Evolutionary conservation across 371 early-diverging fungal species (phyloP).

Genomic region (Mucor piriformis): DNA sequence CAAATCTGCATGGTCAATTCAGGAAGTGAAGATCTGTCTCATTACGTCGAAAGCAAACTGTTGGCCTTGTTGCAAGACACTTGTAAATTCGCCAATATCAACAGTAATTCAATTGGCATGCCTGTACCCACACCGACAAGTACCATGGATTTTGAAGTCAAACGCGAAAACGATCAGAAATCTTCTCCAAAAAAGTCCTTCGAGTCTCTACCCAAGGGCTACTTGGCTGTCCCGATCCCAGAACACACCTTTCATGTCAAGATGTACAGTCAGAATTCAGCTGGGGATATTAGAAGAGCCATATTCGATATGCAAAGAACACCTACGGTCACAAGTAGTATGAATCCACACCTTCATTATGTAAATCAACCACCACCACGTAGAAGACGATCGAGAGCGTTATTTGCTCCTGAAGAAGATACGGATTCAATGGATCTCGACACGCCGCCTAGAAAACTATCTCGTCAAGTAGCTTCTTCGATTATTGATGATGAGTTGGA

Average conservation of each 20-base stretch:
- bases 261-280: conserved; percentile 39
- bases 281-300: conserved; percentile 27
- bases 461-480: conserved; percentile 16
- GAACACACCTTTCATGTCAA: conserved; percentile 39
- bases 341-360: conserved; percentile 8
- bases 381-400: conserved; percentile 24
- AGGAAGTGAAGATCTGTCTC: conserved; percentile 50
- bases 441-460: conserved; percentile 25
- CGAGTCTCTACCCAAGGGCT: conserved; percentile 36
- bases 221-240: conserved; percentile 35
- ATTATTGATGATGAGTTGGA: conserved; percentile 35
- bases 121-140: conserved; percentile 20
- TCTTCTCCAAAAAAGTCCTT: conserved; percentile 18
- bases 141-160: neutral
- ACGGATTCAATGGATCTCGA: conserved; percentile 23
- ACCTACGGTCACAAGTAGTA: neutral
- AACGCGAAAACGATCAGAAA: neutral
- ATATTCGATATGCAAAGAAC: conserved; percentile 27
- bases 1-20: conserved; percentile 46
- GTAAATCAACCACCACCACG: conserved; percentile 4
- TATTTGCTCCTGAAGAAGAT: conserved; percentile 21
- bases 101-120: conserved; percentile 4
- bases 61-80: conserved; percentile 37
- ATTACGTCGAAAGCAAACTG: conserved; percentile 52
- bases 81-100: conserved; percentile 39